phyloP scores from a whole-genome alignment of 1,139 yeast species.

The Diutina siamensis region DNA sequence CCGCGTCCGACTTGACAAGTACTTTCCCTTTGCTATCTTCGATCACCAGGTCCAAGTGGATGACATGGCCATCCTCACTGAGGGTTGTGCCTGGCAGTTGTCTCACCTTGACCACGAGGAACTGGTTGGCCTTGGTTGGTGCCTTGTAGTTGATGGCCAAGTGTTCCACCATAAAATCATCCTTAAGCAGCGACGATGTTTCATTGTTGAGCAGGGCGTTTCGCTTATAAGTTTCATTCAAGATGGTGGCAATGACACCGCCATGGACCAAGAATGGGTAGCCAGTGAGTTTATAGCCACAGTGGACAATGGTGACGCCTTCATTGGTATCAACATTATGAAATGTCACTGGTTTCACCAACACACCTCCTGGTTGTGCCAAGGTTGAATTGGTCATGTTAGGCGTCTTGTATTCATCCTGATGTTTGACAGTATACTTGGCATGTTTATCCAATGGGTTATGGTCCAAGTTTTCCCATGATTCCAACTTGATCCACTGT shows the following conservation, averaged over 20 bases:
- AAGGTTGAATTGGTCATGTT: constrained; percentile 14
- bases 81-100: constrained; percentile 14
- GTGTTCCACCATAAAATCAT: constrained; percentile 35
- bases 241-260: constrained; percentile 71
- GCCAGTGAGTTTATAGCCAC: constrained; percentile 74
- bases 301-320: constrained; percentile 57
- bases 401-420: constrained; percentile 21
- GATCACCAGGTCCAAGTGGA: constrained; percentile 21
- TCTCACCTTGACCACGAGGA: constrained; percentile 52
- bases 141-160: constrained; percentile 48
- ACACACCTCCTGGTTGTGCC: constrained; percentile 63
- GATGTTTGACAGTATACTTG: constrained; percentile 12
- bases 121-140: constrained; percentile 76
- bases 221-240: constrained; percentile 40
- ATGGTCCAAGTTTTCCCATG: constrained; percentile 51
- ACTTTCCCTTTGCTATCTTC: constrained; percentile 25
- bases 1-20: constrained; percentile 27
- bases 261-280: constrained; percentile 87
- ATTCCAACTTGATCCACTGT: constrained; percentile 33
- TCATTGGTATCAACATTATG: constrained; percentile 46
- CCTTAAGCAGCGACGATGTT: constrained; percentile 24
- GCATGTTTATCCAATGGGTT: constrained; percentile 24
- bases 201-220: constrained; percentile 30
- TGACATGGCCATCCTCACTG: constrained; percentile 16
- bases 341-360: constrained; percentile 63